phyloP scores from a whole-genome alignment of 176 grass and related monocot genomes.

The Carex scoparia region DNA sequence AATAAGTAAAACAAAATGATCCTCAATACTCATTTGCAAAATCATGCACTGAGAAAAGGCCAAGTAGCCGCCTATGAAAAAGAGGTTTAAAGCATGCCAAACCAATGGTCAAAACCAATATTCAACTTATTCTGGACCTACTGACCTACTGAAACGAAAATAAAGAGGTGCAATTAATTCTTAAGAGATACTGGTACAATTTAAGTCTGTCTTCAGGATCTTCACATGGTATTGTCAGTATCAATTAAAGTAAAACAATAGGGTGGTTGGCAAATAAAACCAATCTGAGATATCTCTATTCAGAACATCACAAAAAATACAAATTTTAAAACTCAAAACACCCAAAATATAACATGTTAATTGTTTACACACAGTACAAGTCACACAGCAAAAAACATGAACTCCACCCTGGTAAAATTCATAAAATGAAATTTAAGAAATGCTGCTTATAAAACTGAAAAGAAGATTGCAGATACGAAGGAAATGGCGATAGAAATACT shows the following conservation, averaged over 20 bases:
- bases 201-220: not conserved
- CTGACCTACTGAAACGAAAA: not conserved
- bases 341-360: not conserved
- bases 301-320: not conserved
- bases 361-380: not conserved
- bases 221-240: conserved; percentile 22
- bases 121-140: not conserved
- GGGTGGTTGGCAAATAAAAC: not conserved
- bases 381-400: not conserved
- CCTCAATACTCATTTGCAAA: not conserved
- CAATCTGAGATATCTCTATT: not conserved
- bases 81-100: not conserved
- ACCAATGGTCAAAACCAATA: not conserved
- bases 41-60: not conserved
- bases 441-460: conserved; percentile 17
- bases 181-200: not conserved
- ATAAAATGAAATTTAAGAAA: not conserved
- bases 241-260: not conserved
- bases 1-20: not conserved
- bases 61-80: not conserved
- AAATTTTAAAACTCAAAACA: not conserved
- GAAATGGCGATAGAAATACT: not conserved
- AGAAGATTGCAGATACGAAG: conserved; percentile 22
- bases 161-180: not conserved
- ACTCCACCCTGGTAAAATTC: not conserved